These are phyloP conservation scores for Inonotus obliquus DNA, from an alignment of 1,284 basidiomycete genomes.

Conservation along the genomic window DNA sequence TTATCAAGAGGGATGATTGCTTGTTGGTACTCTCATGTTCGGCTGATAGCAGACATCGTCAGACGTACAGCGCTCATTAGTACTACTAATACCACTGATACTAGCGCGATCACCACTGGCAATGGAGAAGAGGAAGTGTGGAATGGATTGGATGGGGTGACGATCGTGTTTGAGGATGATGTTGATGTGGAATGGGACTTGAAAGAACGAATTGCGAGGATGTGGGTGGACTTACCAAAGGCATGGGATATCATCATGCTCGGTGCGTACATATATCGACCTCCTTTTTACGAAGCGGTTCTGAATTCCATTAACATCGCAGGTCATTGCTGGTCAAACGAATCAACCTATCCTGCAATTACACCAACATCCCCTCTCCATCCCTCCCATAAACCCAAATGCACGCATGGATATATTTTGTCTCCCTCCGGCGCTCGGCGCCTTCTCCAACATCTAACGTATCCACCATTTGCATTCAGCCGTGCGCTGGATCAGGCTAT, in stretches of 20 bases:
- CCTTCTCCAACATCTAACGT: slow-evolving; percentile 47
- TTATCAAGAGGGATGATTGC: slow-evolving; percentile 58
- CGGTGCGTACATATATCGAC: slow-evolving; percentile 34
- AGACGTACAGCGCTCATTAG: slow-evolving; percentile 21
- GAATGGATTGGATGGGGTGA: slow-evolving; percentile 30
- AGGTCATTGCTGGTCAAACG: slow-evolving; percentile 57
- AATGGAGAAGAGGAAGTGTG: slow-evolving; percentile 17
- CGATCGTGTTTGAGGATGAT: slow-evolving; percentile 73
- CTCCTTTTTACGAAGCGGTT: background rate
- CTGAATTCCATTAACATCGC: too few relatives aligned
- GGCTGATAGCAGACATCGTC: slow-evolving; percentile 38
- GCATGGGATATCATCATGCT: slow-evolving; percentile 77
- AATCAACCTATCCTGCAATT: slow-evolving; percentile 37
- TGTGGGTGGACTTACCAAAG: slow-evolving; percentile 55
- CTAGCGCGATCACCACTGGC: too few relatives aligned
- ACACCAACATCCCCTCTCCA: slow-evolving; percentile 34
- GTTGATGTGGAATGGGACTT: slow-evolving; percentile 74
- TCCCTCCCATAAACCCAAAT: slow-evolving; percentile 56
- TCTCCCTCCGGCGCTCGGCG: slow-evolving; percentile 50
- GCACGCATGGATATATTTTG: slow-evolving; percentile 64
- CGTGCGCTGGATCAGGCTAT: slow-evolving; percentile 73
- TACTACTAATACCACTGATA: background rate
- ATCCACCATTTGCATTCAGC: slow-evolving; percentile 69
- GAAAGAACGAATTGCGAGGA: slow-evolving; percentile 36
- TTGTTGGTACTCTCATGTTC: slow-evolving; percentile 72